Base-by-base conservation (phyloP, 371 early-diverging fungal species). In the Nematocida parisii region DNA sequence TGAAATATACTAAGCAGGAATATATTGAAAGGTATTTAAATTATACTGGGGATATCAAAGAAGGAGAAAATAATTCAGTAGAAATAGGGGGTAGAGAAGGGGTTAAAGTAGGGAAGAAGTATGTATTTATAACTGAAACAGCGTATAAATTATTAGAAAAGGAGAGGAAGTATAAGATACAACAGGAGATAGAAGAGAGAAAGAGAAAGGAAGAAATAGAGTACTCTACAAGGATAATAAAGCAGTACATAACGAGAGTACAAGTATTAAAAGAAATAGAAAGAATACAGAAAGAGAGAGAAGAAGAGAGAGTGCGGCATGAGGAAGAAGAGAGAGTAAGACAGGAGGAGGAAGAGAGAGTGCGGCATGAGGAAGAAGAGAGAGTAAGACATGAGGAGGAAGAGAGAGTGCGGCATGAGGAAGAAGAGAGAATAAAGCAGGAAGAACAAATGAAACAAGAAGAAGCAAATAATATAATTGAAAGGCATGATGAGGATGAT, bases 1-100 rank as follows among this genome's bases (percentile, higher is more conserved):
- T 94, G 85, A 90, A 92, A 57, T 91, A 93, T 86, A 90, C 91
- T 6, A 94, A 92, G 85, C 93, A 94, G 56, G 92, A 92, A 85
- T 94, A 94, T 86, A 85, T 92, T 68, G 90, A 90, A 91, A 87
- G 92, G 91, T 85, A 83, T 18, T 13, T 50, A 18, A 27, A 27
- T 27, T 27, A 27, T 27, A 27, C 33, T 27, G 52, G 3, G 18
- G 2, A 2, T 50, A 18, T 18, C 0, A 50, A 13, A 50, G 52
- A 2, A 50, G 52, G 0, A 50, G 33, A 27, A 27, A 27, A 27
- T 27, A 27, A 27, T 92, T 84, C 88, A 13, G 39, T 13, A 45
- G 68, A 75, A 24, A 13, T 71, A 22, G 1, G 0, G 7, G 67
- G 50, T 13, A 56, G 1, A 1, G 39, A 18, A 72, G 72, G 75